phyloP scores from a whole-genome alignment of 2,329 filamentous ascomycete species.

The Colletotrichum lupini region DNA sequence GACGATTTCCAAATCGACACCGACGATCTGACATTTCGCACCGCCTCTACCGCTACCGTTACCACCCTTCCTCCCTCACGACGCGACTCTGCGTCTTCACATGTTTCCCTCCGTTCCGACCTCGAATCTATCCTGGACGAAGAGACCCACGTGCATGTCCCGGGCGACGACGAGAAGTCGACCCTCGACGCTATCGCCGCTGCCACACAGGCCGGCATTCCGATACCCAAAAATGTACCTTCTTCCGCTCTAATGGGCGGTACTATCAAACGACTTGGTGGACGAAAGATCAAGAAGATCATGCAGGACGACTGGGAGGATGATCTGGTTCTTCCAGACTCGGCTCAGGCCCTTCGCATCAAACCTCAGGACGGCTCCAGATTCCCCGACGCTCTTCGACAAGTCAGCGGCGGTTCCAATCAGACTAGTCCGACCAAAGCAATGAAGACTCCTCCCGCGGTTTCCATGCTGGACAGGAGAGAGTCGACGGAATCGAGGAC shows the following conservation, averaged over 20 bases:
- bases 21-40: constrained; percentile 71
- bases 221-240: constrained; percentile 86
- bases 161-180: constrained; percentile 85
- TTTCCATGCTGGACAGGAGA: constrained; percentile 41
- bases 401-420: constrained; percentile 69
- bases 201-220: constrained; percentile 90
- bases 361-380: constrained; percentile 69
- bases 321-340: constrained; percentile 76
- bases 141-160: constrained; percentile 87
- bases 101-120: constrained; percentile 84
- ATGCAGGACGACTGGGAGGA: constrained; percentile 86
- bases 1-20: constrained; percentile 78
- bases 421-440: constrained; percentile 63
- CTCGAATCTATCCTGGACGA: constrained; percentile 80
- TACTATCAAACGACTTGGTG: constrained; percentile 90
- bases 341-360: constrained; percentile 70
- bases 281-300: constrained; percentile 76
- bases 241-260: constrained; percentile 91
- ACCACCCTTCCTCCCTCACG: constrained; percentile 61
- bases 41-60: constrained; percentile 56
- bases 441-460: constrained; percentile 46
- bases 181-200: constrained; percentile 88
- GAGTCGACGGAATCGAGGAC: constrained; percentile 45
- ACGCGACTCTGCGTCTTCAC: constrained; percentile 84
- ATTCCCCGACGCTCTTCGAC: constrained; percentile 76